Conservation (phyloP, 441 rosid species). For the Codiaeum variegatum region DNA sequence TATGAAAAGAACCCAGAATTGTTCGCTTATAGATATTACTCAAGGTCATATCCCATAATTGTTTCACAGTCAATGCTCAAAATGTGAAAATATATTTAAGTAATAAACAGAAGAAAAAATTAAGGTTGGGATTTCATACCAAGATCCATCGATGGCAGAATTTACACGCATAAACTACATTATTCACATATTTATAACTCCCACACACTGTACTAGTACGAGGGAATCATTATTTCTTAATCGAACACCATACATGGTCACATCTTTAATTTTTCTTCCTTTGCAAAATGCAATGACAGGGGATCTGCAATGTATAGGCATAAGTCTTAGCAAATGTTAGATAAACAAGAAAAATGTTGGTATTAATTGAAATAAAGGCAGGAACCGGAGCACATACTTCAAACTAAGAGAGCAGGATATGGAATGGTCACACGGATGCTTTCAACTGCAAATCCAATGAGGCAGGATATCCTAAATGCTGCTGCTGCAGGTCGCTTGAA, state of each 20-base stretch:
- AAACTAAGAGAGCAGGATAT: not conserved
- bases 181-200: not conserved
- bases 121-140: constrained; percentile 11
- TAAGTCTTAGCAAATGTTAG: not conserved
- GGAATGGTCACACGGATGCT: not conserved
- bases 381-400: constrained; percentile 9
- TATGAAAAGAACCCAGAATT: not conserved
- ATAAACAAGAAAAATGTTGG: not conserved
- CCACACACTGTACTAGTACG: not conserved
- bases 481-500: constrained; percentile 6
- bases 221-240: not conserved
- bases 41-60: not conserved
- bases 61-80: not conserved
- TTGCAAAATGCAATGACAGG: not conserved
- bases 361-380: not conserved
- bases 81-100: not conserved
- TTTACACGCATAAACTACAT: not conserved
- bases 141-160: constrained; percentile 8
- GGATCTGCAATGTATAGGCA: constrained; percentile 13
- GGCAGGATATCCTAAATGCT: constrained; percentile 9
- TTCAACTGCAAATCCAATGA: constrained; percentile 8
- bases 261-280: not conserved
- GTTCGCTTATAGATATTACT: not conserved
- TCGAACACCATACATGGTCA: not conserved
- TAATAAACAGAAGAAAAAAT: not conserved